phyloP scores from a whole-genome alignment of 1,284 basidiomycete genomes.

The Apiotrichum sp. region DNA sequence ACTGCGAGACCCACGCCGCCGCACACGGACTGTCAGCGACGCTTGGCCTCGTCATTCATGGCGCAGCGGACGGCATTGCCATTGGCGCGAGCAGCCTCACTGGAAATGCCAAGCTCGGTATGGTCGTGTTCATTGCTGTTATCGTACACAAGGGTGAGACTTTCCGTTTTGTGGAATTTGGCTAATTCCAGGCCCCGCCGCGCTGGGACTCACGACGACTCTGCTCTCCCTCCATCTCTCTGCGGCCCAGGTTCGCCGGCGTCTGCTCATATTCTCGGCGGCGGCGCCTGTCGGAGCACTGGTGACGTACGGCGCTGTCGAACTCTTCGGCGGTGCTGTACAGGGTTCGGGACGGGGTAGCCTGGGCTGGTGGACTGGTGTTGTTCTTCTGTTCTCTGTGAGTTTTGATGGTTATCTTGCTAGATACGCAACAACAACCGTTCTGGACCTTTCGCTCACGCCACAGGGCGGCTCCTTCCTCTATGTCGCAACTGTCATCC shows the following conservation, averaged over 20 bases:
- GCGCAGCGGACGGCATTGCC: conserved; percentile 81
- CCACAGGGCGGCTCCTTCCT: conserved; percentile 86
- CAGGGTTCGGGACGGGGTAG: conserved; percentile 12
- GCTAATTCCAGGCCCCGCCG: conserved; percentile 62
- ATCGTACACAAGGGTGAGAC: conserved; percentile 76
- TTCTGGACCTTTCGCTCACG: neutral
- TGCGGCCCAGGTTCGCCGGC: conserved; percentile 61
- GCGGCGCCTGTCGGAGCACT: conserved; percentile 74
- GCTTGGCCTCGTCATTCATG: conserved; percentile 76
- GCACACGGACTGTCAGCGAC: conserved; percentile 59
- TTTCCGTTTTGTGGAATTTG: neutral
- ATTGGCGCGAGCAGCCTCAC: conserved; percentile 60
- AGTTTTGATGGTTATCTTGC: too few species aligned
- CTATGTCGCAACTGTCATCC: conserved; percentile 86
- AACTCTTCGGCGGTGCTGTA: conserved; percentile 50
- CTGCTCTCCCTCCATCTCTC: conserved; percentile 66
- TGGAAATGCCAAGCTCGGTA: conserved; percentile 52
- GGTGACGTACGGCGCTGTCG: conserved; percentile 60
- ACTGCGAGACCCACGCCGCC: conserved; percentile 11
- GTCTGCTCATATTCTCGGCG: conserved; percentile 68
- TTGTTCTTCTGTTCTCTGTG: conserved; percentile 45
- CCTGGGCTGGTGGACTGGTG: conserved; percentile 58
- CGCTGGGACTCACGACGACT: conserved; percentile 72
- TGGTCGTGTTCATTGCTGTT: conserved; percentile 80
- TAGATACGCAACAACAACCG: neutral